These are phyloP conservation scores for Cystobasidium tubakii DNA, from an alignment of 768 basidiomycete species.

Conservation along the genomic window DNA sequence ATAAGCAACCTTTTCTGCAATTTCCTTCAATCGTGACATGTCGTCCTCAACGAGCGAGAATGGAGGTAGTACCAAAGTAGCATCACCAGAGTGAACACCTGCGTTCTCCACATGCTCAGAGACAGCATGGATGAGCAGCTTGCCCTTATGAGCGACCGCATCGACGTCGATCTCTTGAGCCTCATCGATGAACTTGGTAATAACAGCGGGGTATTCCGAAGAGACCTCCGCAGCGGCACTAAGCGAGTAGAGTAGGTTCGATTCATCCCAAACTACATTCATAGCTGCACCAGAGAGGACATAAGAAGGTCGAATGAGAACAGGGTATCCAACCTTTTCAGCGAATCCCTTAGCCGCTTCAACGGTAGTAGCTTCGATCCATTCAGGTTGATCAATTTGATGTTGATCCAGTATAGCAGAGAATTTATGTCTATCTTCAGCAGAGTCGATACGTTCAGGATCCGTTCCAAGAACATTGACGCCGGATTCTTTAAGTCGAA, in stretches of 20 bases:
- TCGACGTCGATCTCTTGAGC: conserved; percentile 98
- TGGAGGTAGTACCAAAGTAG: conserved; percentile 92
- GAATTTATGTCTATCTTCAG: conserved; percentile 99
- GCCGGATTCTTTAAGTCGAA: conserved; percentile 80
- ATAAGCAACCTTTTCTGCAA: conserved; percentile 86
- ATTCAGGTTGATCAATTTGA: conserved; percentile 93
- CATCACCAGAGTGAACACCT: conserved; percentile 97
- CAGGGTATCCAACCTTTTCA: conserved; percentile 80
- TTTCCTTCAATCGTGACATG: conserved; percentile 79
- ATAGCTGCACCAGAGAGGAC: conserved; percentile 98
- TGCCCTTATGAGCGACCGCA: conserved; percentile 87
- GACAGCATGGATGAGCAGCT: conserved; percentile 86
- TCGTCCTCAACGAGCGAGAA: conserved; percentile 70
- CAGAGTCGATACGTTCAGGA: conserved; percentile 87
- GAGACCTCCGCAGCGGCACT: conserved; percentile 96
- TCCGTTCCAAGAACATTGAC: conserved; percentile 95
- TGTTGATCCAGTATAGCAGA: conserved; percentile 90
- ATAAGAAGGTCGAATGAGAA: conserved; percentile 95
- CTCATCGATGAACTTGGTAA: conserved; percentile 96
- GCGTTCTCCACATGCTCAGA: conserved; percentile 99
- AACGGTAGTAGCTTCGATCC: conserved; percentile 82
- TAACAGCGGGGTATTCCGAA: conserved; percentile 92
- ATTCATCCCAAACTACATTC: conserved; percentile 95
- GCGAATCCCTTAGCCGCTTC: conserved; percentile 90
- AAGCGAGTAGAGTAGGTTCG: conserved; percentile 80